These are phyloP conservation scores for Starmera dryadoides DNA, from an alignment of 805 yeast genomes.

Conservation along the genomic window DNA sequence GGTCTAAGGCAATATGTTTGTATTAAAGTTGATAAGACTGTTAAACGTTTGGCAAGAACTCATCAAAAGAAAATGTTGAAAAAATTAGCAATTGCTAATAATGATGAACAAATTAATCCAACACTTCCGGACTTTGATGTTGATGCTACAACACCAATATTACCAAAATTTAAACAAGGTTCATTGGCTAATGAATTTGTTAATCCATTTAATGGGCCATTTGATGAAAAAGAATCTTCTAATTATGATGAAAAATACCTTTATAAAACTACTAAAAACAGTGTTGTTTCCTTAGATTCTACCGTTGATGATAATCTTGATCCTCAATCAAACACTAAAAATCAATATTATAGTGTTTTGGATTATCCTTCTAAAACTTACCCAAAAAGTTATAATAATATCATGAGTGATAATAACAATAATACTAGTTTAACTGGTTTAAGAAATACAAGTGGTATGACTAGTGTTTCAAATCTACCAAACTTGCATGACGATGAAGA, in stretches of 20 bases:
- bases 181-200: too few species aligned
- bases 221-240: too few species aligned
- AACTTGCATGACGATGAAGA: background rate
- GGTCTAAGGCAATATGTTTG: constrained; percentile 58
- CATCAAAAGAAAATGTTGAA: constrained; percentile 24
- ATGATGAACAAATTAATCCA: constrained; percentile 15
- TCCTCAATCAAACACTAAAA: too few species aligned
- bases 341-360: background rate
- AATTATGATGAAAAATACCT: too few species aligned
- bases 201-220: too few species aligned
- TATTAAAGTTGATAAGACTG: constrained; percentile 47
- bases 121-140: constrained; percentile 14
- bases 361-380: background rate
- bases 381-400: background rate
- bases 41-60: constrained; percentile 41
- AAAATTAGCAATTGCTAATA: constrained; percentile 18
- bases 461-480: too few species aligned
- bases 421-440: too few species aligned
- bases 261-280: too few species aligned
- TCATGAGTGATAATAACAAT: too few species aligned
- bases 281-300: too few species aligned
- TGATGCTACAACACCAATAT: background rate
- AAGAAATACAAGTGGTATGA: too few species aligned
- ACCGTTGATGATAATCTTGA: too few species aligned
- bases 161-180: background rate